Base-by-base conservation (phyloP, 2,329 filamentous ascomycete species). In the Apiospora sp. region DNA sequence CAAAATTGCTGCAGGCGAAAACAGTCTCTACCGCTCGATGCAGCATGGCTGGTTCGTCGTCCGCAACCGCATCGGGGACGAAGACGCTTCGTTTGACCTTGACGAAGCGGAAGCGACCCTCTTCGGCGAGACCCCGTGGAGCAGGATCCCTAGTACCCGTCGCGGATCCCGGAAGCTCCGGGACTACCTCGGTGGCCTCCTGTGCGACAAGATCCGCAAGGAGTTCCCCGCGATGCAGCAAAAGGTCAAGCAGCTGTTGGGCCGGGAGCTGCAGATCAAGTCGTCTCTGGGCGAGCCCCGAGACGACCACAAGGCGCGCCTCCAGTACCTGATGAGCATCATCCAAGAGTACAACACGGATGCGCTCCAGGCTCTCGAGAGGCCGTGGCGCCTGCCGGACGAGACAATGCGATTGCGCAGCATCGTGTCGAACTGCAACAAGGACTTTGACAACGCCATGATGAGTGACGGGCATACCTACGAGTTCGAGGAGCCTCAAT, bases 31-130 rank as follows among this genome's bases (percentile, higher is more conserved):
- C 58, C 58, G 58, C 58, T 68, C 27, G 71, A 64, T 76, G 24
- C 71, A 78, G 19, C 74, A 79, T 5, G 78, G 79, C 7, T 84
- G 82, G 81, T 83, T 83, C 41, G 77, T 82, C 1, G 82, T 84
- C 14, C 79, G 81, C 27, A 84, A 84, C 48, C 76, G 76, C n/a
- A 73, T 72, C 0, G 73, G 74, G 0, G 73, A 74, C n/a, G 79
- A 80, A 13, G 73, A 75, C 2, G 73, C 75, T 0, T 73, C 74
- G 1, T 78, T 81, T 67, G 75, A 82, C 24, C 75, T 81, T 4
- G 75, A 72, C 10, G 51, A 73, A 10, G 78, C 76, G 0, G 82
- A 83, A 69, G 72, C 69, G 22, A 72, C 74, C 0, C 76, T 82
- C 0, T 82, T 83, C n/a, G 67, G 70, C 16, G 73, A 69, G 7